Base-by-base conservation (phyloP, 2,329 filamentous ascomycete species). In the Xylariaceae sp. region DNA sequence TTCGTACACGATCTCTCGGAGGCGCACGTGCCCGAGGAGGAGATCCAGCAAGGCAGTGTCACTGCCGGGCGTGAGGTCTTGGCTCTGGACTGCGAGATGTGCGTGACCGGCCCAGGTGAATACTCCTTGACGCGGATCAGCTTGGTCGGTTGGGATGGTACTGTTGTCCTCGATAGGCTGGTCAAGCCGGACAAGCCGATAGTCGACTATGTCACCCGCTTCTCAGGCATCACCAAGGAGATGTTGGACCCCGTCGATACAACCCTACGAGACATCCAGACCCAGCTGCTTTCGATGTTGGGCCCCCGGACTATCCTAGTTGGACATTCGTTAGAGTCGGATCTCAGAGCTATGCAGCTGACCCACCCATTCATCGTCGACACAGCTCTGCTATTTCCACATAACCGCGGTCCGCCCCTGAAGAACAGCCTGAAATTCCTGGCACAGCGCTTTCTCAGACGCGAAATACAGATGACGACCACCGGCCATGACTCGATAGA, bases 41-140 rank as follows among this genome's bases (percentile, higher is more conserved):
- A 88, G 34, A 77, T 94, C 38, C 70, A 94, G 57, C 65, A 80
- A 46, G 90, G 88, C 35, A 90, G 87, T 57, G 65, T 94, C 37
- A 93, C 87, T 0, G 85, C 77, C 19, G 92, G 89, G 22, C 77
- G 87, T 42, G 73, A 81, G 23, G 65, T 95, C 9, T 65, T 93
- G 31, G 82, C 87, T 2, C 68, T 98, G 35, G 92, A 98, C 56
- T 98, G 92, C 60, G 92, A 98, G 60, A 98, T 98, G 92, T 94
- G 89, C 56, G 80, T 87, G 62, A 93, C 88, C 3, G 83, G 80
- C 39, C 77, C 82, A 40, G 78, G 78, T 30, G 75, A 85, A 44
- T 86, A 83, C 43, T 86, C 89, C 22, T 76, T 98, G 27, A 93
- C 92, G 2, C 79, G 92, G 36, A 82, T 96, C 55, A 95, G 88